phyloP scores from a whole-genome alignment of 495 filamentous ascomycete species.

The Aspergillus bertholletiae region DNA sequence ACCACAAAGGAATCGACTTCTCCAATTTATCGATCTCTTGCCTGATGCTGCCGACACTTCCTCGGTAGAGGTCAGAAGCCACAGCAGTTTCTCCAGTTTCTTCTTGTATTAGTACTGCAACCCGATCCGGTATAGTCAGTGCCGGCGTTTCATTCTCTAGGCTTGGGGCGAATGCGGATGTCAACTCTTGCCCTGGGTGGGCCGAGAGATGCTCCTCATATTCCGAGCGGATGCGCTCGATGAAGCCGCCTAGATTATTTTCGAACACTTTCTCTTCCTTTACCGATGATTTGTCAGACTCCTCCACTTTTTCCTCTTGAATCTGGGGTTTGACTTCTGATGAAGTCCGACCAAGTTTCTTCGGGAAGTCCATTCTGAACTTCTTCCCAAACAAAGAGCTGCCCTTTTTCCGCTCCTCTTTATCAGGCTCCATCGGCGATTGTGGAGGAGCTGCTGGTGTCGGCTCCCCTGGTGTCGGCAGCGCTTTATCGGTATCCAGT shows the following conservation, averaged over 20 bases:
- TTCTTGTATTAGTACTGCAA: conserved; percentile 91
- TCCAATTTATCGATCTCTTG: conserved; percentile 80
- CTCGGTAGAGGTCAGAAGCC: conserved; percentile 86
- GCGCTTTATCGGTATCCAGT: conserved; percentile 28
- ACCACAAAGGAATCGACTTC: conserved; percentile 80
- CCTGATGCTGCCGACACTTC: conserved; percentile 74
- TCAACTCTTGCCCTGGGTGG: conserved; percentile 50
- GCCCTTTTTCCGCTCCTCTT: conserved; percentile 66
- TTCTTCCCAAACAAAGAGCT: conserved; percentile 78
- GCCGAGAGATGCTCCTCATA: conserved; percentile 69
- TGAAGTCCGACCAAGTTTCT: conserved; percentile 77
- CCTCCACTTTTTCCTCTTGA: conserved; percentile 76
- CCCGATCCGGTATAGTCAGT: conserved; percentile 71
- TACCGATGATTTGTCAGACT: conserved; percentile 61
- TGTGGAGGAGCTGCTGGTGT: conserved; percentile 48
- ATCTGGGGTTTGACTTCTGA: conserved; percentile 72
- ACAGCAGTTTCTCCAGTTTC: conserved; percentile 84
- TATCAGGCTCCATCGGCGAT: conserved; percentile 64
- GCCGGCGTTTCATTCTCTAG: conserved; percentile 80
- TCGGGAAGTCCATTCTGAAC: conserved; percentile 82
- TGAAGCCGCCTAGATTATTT: conserved; percentile 73
- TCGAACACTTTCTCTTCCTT: conserved; percentile 77
- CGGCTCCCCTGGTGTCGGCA: conserved; percentile 43
- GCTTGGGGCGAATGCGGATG: conserved; percentile 70
- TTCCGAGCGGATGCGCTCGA: conserved; percentile 72